Percentiles rank a stretch among this genome's conserved stretches.
phyloP scores from a whole-genome alignment of 805 yeast species.

The Kazachstania martiniae region DNA sequence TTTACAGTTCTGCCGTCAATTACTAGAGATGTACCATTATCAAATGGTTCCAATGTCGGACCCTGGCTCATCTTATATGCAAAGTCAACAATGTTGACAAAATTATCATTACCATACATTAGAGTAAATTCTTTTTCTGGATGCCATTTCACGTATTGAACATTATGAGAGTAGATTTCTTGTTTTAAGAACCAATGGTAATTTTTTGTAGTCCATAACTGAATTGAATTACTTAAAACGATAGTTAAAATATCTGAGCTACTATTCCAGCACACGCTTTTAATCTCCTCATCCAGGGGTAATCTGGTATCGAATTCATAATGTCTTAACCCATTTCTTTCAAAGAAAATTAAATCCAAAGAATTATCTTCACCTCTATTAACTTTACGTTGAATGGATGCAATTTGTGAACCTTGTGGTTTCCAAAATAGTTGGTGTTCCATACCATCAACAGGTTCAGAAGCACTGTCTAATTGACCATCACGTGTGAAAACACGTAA shows the following conservation, averaged over 20 bases:
- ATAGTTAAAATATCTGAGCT: conserved; percentile 72
- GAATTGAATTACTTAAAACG: conserved; percentile 50
- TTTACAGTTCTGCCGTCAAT: conserved; percentile 63
- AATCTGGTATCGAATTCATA: conserved; percentile 71
- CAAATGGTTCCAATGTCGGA: conserved; percentile 55
- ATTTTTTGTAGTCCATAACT: conserved; percentile 83
- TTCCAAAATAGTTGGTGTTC: conserved; percentile 75
- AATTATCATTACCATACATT: conserved; percentile 46
- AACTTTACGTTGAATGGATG: conserved; percentile 60
- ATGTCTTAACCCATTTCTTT: conserved; percentile 85
- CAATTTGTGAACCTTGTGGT: conserved; percentile 81
- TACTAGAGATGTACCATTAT: conserved; percentile 70
- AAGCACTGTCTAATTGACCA: conserved; percentile 67
- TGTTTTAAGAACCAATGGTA: conserved; percentile 95
- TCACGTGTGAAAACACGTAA: conserved; percentile 74
- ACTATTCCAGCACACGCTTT: conserved; percentile 63
- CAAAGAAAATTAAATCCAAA: conserved; percentile 62
- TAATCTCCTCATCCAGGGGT: conserved; percentile 38
- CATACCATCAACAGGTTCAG: conserved; percentile 80
- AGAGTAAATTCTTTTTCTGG: conserved; percentile 78
- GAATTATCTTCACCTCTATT: conserved; percentile 32
- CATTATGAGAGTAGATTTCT: conserved; percentile 37
- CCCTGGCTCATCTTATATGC: conserved; percentile 56
- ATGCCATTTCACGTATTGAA: conserved; percentile 59
- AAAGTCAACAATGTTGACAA: conserved; percentile 56